A percentile compares a stretch with the other conserved stretches of the same genome.
Evolutionary conservation across 148 eudicot genomes (phyloP).

Genomic region (Fallopia convolvulus): DNA sequence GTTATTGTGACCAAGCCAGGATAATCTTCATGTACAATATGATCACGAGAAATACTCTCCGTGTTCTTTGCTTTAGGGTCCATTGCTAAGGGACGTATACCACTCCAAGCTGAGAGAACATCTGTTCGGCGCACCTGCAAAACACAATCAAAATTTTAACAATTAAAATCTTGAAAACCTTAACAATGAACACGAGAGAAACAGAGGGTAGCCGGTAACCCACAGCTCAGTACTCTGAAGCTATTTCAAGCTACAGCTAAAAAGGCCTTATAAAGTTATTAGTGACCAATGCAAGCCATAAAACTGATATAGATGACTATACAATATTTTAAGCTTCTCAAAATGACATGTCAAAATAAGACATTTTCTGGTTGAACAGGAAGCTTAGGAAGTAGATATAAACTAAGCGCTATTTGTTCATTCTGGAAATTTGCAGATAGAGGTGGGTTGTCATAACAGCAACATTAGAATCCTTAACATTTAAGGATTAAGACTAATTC

Average conservation of each 20-base stretch:
- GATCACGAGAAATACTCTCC: conserved; percentile 93
- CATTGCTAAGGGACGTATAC: conserved; percentile 92
- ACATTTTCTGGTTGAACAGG: background rate
- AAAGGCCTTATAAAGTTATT: background rate
- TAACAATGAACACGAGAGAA: background rate
- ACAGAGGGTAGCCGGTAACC: background rate
- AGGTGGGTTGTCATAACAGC: too few species aligned
- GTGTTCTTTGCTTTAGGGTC: conserved; percentile 93
- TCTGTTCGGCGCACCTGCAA: conserved; percentile 80
- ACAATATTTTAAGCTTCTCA: background rate
- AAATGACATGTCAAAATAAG: background rate
- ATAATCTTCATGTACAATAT: conserved; percentile 84
- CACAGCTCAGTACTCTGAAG: background rate
- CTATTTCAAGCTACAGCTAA: background rate
- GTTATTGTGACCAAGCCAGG: conserved; percentile 96
- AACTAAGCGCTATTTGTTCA: background rate
- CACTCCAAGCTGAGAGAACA: conserved; percentile 99
- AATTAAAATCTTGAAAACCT: background rate
- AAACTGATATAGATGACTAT: background rate
- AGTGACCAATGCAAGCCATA: background rate
- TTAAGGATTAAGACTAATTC: background rate
- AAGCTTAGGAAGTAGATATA: background rate
- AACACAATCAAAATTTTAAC: background rate
- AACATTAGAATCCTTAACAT: too few species aligned
- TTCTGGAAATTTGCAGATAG: background rate